Evolutionary conservation across 192 early-diverging fungal species (phyloP).

Genomic region (Irineochytrium annulatum): DNA sequence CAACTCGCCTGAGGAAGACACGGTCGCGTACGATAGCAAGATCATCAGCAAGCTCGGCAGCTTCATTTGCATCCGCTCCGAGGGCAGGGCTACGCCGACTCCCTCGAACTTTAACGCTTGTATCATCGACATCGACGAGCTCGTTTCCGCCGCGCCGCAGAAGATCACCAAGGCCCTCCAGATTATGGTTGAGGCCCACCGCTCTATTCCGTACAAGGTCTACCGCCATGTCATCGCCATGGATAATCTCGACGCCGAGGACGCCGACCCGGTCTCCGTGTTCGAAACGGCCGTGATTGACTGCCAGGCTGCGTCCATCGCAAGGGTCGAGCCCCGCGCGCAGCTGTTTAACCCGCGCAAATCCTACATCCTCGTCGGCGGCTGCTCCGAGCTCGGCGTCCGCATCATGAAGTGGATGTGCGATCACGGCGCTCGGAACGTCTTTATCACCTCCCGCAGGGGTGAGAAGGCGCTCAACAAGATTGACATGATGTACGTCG

Average conservation of each 20-base stretch:
- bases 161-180: not conserved
- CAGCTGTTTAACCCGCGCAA: conserved; percentile 20
- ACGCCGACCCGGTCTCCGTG: too few species aligned
- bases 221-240: too few species aligned
- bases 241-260: too few species aligned
- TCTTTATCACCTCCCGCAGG: conserved; percentile 19
- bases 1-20: not conserved
- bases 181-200: not conserved
- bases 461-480: conserved; percentile 8
- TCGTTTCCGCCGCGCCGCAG: not conserved
- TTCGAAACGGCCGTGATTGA: too few species aligned
- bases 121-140: not conserved
- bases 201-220: conserved; percentile 2
- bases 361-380: conserved; percentile 22
- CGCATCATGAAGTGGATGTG: conserved; percentile 15
- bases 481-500: too few species aligned
- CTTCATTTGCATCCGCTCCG: not conserved
- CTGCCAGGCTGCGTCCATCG: too few species aligned
- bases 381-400: conserved; percentile 18
- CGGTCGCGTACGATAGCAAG: not conserved
- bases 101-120: not conserved
- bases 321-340: too few species aligned
- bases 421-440: conserved; percentile 11
- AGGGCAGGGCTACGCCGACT: not conserved
- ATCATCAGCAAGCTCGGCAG: not conserved